phyloP scores from a whole-genome alignment of 306 rosid species.

The Abrus precatorius region DNA sequence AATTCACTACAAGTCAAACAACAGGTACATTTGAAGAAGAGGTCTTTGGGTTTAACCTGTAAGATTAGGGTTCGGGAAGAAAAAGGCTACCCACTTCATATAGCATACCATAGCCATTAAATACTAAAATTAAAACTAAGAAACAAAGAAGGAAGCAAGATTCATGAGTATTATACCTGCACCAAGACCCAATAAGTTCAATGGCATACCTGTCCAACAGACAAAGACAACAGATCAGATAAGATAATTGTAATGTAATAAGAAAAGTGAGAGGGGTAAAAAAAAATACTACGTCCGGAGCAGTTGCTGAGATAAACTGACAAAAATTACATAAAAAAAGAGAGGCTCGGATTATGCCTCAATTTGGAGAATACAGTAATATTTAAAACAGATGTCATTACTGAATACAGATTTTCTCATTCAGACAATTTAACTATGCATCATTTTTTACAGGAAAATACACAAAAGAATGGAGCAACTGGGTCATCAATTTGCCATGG shows the following conservation, averaged over 20 bases:
- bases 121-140: conserved; percentile 10
- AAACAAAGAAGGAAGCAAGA: conserved; percentile 34
- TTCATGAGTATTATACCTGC: conserved; percentile 62
- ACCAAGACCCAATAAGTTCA: conserved; percentile 93
- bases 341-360: neutral
- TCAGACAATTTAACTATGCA: neutral
- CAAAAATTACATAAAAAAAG: neutral
- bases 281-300: neutral
- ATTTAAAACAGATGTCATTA: neutral
- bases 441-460: neutral
- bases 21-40: neutral
- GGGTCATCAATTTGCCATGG: neutral
- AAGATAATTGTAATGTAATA: neutral
- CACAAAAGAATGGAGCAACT: neutral
- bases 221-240: conserved; percentile 43
- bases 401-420: neutral
- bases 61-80: neutral
- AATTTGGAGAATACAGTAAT: neutral
- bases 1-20: conserved; percentile 9
- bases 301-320: neutral
- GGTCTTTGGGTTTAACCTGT: conserved; percentile 4
- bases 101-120: conserved; percentile 13
- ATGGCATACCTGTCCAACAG: conserved; percentile 78
- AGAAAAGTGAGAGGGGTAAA: neutral
- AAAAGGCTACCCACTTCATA: conserved; percentile 1